phyloP scores from a whole-genome alignment of 768 basidiomycete genomes.

The Sarcodon aspratus region DNA sequence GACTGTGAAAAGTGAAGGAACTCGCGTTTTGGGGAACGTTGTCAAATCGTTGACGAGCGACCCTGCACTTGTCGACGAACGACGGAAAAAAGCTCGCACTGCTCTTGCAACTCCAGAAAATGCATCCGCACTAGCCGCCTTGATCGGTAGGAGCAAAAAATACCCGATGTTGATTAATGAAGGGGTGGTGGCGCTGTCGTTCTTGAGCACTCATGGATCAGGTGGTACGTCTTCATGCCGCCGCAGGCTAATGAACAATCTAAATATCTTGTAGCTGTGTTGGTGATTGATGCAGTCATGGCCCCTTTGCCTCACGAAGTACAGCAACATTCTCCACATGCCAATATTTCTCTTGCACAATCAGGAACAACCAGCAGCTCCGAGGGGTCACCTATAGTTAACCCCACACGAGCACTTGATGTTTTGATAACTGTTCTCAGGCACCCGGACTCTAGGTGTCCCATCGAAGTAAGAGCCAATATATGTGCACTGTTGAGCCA shows the following conservation, averaged over 20 bases:
- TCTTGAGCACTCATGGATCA: conserved; percentile 53
- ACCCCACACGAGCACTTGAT: conserved; percentile 51
- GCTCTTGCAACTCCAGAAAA: conserved; percentile 40
- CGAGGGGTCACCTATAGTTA: conserved; percentile 30
- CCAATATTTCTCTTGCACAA: conserved; percentile 19
- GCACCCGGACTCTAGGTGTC: conserved; percentile 36
- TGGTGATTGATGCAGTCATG: conserved; percentile 52
- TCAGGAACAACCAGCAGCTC: conserved; percentile 22
- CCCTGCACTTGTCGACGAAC: conserved; percentile 26
- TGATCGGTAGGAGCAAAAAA: conserved; percentile 66
- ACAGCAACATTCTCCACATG: conserved; percentile 14
- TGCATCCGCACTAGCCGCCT: conserved; percentile 50
- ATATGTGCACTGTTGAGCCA: conserved; percentile 64
- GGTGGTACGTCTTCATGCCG: conserved; percentile 40
- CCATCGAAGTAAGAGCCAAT: conserved; percentile 70
- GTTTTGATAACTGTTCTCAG: conserved; percentile 54
- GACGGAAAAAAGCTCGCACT: conserved; percentile 41
- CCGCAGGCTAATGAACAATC: not conserved
- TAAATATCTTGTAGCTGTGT: conserved; percentile 29
- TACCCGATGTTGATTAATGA: conserved; percentile 86
- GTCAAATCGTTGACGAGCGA: conserved; percentile 60
- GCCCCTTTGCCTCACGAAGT: conserved; percentile 34
- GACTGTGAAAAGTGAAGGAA: conserved; percentile 81
- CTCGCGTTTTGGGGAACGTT: conserved; percentile 79
- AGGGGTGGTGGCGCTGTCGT: conserved; percentile 70